These are phyloP conservation scores for Diaporthe sp. DNA, from an alignment of 2,329 filamentous ascomycete genomes.

Conservation along the genomic window DNA sequence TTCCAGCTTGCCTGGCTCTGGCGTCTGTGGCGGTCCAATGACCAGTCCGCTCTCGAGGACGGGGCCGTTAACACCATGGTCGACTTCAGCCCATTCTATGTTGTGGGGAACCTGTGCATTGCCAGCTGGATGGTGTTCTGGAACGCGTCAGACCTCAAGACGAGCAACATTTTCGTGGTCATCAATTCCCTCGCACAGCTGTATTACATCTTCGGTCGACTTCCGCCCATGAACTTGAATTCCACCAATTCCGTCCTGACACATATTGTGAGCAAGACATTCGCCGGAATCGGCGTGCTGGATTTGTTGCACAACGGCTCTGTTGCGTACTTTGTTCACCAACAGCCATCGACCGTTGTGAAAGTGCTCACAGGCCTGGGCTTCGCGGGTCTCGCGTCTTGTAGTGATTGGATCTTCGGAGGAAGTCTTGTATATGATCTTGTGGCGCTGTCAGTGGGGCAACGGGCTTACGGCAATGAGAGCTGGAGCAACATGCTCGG, in stretches of 20 bases:
- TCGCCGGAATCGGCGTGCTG: slow-evolving; percentile 71
- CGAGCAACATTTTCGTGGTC: slow-evolving; percentile 68
- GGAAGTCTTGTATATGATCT: slow-evolving; percentile 72
- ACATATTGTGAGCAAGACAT: slow-evolving; percentile 70
- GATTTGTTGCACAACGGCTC: slow-evolving; percentile 71
- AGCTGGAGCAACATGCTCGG: slow-evolving; percentile 66
- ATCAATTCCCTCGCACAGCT: slow-evolving; percentile 69
- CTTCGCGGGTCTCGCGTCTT: slow-evolving; percentile 61
- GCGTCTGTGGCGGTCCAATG: slow-evolving; percentile 64
- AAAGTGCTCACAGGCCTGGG: slow-evolving; percentile 67
- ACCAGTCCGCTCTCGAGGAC: slow-evolving; percentile 53
- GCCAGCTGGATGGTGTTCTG: slow-evolving; percentile 75
- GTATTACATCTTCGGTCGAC: slow-evolving; percentile 63
- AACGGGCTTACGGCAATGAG: slow-evolving; percentile 57
- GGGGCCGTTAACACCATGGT: slow-evolving; percentile 62
- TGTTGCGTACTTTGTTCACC: slow-evolving; percentile 66
- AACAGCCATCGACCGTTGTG: slow-evolving; percentile 59
- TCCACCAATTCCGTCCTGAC: slow-evolving; percentile 68
- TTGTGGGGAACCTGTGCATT: slow-evolving; percentile 70
- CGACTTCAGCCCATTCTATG: slow-evolving; percentile 68
- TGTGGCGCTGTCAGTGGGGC: slow-evolving; percentile 66
- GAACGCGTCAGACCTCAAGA: slow-evolving; percentile 65
- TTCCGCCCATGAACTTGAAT: slow-evolving; percentile 62
- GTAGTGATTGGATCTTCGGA: slow-evolving; percentile 73
- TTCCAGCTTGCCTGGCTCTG: slow-evolving; percentile 71